Evolutionary conservation across 345 rosid genomes (phyloP).

Genomic region (Moringa oleifera): DNA sequence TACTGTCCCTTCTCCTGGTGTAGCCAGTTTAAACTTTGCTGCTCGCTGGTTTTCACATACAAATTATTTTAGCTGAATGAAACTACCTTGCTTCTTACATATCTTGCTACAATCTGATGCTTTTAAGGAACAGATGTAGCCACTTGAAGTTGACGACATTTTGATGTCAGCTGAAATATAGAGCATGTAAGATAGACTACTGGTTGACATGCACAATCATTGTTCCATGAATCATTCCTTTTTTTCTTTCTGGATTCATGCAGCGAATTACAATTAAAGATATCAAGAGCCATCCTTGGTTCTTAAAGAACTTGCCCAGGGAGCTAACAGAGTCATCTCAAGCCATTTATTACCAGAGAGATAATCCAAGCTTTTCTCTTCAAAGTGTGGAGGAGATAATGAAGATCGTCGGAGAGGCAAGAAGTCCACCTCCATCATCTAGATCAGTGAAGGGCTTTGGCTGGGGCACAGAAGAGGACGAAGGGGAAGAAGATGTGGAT

Average conservation of each 20-base stretch:
- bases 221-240: no score
- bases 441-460: constrained; percentile 54
- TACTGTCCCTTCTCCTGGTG: no score
- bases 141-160: no score
- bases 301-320: constrained; percentile 83
- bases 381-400: constrained; percentile 84
- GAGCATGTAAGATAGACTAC: neutral
- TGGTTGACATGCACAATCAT: neutral
- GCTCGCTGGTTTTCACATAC: no score
- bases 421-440: constrained; percentile 55
- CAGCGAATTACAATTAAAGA: constrained; percentile 82
- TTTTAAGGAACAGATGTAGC: no score
- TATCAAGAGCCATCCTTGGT: constrained; percentile 91
- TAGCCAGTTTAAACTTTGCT: no score
- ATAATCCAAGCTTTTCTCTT: constrained; percentile 59
- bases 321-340: constrained; percentile 81
- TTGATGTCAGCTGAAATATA: no score
- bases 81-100: no score
- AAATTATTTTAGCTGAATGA: no score
- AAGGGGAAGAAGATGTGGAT: constrained; percentile 52
- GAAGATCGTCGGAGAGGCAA: constrained; percentile 91
- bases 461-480: constrained; percentile 63
- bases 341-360: constrained; percentile 69
- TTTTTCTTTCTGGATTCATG: neutral
- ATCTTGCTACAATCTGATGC: no score